These are phyloP conservation scores for Mycena indigotica DNA, from an alignment of 768 basidiomycete species.

Conservation along the genomic window DNA sequence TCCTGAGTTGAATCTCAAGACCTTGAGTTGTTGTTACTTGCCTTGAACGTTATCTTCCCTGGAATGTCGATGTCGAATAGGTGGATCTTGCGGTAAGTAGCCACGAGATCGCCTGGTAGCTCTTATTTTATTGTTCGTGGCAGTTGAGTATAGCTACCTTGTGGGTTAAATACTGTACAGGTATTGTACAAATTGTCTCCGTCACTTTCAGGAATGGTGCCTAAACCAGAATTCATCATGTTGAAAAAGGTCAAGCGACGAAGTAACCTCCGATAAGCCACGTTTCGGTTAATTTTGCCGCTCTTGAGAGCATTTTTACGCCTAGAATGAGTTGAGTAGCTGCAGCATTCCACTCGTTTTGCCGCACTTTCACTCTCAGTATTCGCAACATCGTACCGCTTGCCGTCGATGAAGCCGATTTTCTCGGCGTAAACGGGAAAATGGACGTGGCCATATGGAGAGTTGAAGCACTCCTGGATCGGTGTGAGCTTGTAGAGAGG, in stretches of 20 bases:
- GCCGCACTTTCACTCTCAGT: constrained; percentile 63
- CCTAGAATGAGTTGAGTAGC: constrained; percentile 1
- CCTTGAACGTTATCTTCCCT: constrained; percentile 89
- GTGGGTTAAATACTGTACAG: constrained; percentile 84
- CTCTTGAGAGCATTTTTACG: constrained; percentile 77
- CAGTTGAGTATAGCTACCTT: constrained; percentile 46
- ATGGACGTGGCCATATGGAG: constrained; percentile 76
- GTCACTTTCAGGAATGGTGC: constrained; percentile 88
- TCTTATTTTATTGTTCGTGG: too few species aligned
- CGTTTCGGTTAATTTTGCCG: constrained; percentile 72
- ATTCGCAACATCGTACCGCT: constrained; percentile 56
- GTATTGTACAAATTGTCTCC: constrained; percentile 87
- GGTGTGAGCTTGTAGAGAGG: constrained; percentile 1
- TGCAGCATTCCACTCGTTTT: neutral
- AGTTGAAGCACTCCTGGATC: constrained; percentile 83
- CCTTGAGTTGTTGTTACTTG: constrained; percentile 23
- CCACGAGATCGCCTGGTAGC: constrained; percentile 74
- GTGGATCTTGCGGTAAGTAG: constrained; percentile 91
- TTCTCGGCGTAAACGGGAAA: constrained; percentile 85
- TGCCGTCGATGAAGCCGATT: constrained; percentile 66
- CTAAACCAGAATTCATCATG: constrained; percentile 48
- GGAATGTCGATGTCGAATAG: constrained; percentile 98
- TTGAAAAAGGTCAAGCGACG: neutral
- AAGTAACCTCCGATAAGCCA: constrained; percentile 88
- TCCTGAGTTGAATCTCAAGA: neutral